A percentile compares a stretch with the other conserved stretches of the same genome.
Conservation (phyloP, 169 alveolate genomes). For the Cryptosporidium meleagridis region DNA sequence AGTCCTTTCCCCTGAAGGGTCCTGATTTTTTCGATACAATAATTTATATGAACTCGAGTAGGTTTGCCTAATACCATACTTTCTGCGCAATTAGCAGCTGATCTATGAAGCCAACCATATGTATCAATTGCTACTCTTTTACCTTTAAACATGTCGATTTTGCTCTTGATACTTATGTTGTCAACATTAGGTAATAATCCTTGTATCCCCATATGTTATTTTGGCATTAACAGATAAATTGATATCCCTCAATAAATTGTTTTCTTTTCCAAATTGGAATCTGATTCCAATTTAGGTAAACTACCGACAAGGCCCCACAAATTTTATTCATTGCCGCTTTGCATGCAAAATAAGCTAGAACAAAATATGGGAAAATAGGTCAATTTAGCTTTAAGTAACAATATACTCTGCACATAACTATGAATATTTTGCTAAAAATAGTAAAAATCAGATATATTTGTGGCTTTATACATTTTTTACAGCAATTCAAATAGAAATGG, state of each 20-base stretch:
- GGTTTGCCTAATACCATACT: constrained; percentile 54
- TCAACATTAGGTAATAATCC: constrained; percentile 66
- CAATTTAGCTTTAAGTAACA: too few relatives aligned
- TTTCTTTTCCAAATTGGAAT: not conserved
- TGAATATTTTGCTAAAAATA: too few relatives aligned
- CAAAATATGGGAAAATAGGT: not conserved
- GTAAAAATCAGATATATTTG: too few relatives aligned
- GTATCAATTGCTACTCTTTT: constrained; percentile 65
- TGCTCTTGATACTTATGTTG: not conserved
- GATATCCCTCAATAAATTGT: not conserved
- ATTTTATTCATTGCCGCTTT: constrained; percentile 8
- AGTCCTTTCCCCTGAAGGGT: constrained; percentile 79
- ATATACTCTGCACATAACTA: not conserved
- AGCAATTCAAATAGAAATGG: not conserved
- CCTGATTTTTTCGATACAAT: constrained; percentile 71
- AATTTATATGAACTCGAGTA: constrained; percentile 49
- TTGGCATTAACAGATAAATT: not conserved
- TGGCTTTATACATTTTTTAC: too few relatives aligned
- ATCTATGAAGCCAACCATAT: constrained; percentile 71
- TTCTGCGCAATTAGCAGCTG: constrained; percentile 73
- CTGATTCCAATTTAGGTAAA: not conserved
- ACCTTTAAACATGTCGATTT: constrained; percentile 40
- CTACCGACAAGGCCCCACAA: constrained; percentile 36
- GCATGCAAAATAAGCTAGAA: constrained; percentile 8
- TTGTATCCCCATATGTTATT: constrained; percentile 61